These are phyloP conservation scores for Leptographium procerum DNA, from an alignment of 2,329 filamentous ascomycete genomes.

Conservation along the genomic window DNA sequence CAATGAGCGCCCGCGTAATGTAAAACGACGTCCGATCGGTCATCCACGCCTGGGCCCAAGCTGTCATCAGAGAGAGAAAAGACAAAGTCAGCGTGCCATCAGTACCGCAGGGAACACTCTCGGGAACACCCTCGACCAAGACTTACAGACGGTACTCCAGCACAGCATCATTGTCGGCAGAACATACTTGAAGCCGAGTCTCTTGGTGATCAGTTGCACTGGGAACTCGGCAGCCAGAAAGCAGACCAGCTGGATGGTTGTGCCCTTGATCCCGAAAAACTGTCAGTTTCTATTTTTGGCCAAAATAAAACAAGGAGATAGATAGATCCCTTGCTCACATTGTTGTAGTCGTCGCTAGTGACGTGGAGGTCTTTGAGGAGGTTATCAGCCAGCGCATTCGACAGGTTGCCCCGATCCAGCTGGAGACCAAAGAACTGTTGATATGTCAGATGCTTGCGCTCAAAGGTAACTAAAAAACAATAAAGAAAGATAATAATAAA, in stretches of 20 bases:
- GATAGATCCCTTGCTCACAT: conserved; percentile 25
- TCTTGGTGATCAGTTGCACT: conserved; percentile 45
- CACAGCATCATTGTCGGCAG: conserved; percentile 41
- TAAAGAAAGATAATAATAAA: background rate
- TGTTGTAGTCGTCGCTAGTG: conserved; percentile 43
- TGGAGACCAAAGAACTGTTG: conserved; percentile 52
- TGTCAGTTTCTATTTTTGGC: background rate
- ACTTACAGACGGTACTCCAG: conserved; percentile 33
- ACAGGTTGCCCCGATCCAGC: conserved; percentile 52
- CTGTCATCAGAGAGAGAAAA: conserved; percentile 11
- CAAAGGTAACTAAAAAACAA: too few species aligned
- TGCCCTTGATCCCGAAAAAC: conserved; percentile 25
- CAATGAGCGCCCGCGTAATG: conserved; percentile 37
- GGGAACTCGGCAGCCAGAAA: conserved; percentile 47
- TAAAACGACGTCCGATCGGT: conserved; percentile 35
- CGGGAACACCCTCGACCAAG: too few species aligned
- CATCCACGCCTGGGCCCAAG: conserved; percentile 40
- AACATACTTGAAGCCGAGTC: conserved; percentile 44
- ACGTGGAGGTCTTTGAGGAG: conserved; percentile 42
- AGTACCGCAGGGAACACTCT: background rate
- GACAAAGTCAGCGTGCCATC: conserved; percentile 21
- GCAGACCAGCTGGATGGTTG: conserved; percentile 41
- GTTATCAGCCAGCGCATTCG: conserved; percentile 50
- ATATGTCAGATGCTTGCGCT: too few species aligned
- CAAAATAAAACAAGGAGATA: background rate